phyloP scores from a whole-genome alignment of 495 filamentous ascomycete genomes.

The Astrothelium macrocarpum region DNA sequence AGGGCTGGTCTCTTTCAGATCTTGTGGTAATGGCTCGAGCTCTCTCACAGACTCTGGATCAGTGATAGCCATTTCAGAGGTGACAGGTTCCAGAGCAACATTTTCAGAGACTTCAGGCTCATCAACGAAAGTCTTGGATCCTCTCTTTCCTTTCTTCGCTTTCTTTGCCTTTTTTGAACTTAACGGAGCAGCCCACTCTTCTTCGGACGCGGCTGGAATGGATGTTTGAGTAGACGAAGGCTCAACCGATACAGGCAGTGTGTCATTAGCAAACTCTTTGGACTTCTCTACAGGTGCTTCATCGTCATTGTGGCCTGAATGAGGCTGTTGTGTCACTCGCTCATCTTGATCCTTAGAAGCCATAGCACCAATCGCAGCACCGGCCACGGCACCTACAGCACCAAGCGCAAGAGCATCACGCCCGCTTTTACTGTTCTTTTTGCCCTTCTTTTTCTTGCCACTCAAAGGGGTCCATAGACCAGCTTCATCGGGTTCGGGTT shows the following conservation, averaged over 20 bases:
- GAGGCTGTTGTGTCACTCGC: conserved; percentile 1
- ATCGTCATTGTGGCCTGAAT: conserved; percentile 16
- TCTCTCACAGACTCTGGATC: not conserved
- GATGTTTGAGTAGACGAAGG: not conserved
- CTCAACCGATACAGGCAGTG: conserved; percentile 13
- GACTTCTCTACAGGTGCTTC: conserved; percentile 10
- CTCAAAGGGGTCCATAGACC: not conserved
- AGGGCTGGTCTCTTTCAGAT: not conserved
- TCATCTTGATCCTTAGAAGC: conserved; percentile 9
- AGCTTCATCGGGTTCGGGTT: not conserved
- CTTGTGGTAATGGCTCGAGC: not conserved
- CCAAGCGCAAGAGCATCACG: not conserved
- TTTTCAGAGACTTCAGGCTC: not conserved
- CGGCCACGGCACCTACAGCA: not conserved
- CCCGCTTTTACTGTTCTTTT: not conserved
- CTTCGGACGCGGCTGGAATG: conserved; percentile 10
- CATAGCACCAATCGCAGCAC: not conserved
- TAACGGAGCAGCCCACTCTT: conserved; percentile 18
- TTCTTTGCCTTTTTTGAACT: conserved; percentile 37
- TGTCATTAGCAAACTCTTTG: conserved; percentile 16
- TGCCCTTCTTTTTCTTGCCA: conserved; percentile 36
- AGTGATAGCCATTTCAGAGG: not conserved
- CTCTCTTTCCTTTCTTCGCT: conserved; percentile 21
- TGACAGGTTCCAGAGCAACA: not conserved
- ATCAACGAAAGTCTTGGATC: not conserved